A percentile compares a stretch with the other conserved stretches of the same genome.
Conservation (phyloP, 2,329 filamentous ascomycete species). For the Xylaria sp. region DNA sequence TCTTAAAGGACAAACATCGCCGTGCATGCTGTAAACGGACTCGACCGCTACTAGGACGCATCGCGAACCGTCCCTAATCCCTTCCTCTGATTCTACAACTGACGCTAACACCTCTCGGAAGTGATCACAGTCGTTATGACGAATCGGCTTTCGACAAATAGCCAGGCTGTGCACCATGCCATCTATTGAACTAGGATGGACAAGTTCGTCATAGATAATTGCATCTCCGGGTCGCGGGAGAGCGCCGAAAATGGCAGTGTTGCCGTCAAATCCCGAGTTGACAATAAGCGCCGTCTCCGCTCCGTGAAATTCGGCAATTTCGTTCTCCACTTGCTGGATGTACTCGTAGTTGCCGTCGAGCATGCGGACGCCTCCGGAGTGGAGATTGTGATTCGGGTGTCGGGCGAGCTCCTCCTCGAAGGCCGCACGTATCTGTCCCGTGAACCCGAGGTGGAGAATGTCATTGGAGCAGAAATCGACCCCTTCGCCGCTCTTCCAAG, state of each 20-base stretch:
- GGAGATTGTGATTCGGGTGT: conserved; percentile 45
- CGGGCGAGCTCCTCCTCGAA: conserved; percentile 49
- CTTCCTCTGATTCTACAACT: neutral
- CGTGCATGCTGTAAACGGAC: conserved; percentile 12
- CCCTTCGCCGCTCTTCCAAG: conserved; percentile 16
- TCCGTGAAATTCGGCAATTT: conserved; percentile 67
- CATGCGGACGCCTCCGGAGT: conserved; percentile 53
- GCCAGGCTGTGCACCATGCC: conserved; percentile 66
- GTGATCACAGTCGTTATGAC: too few species aligned
- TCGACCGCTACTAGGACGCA: neutral
- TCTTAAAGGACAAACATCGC: neutral
- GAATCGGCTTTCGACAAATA: too few species aligned
- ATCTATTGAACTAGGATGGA: conserved; percentile 70
- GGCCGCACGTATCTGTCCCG: neutral
- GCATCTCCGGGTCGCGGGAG: conserved; percentile 57
- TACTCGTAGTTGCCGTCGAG: conserved; percentile 67
- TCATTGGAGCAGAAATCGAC: conserved; percentile 70
- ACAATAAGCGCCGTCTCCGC: conserved; percentile 64
- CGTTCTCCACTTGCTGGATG: conserved; percentile 57
- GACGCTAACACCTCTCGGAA: neutral
- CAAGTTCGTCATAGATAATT: conserved; percentile 68
- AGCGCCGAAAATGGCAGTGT: conserved; percentile 55
- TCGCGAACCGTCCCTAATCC: neutral
- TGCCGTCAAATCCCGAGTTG: conserved; percentile 63
- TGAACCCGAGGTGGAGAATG: conserved; percentile 61